Conservation (phyloP, 257 asterid genomes). For the Solanum microdontum region DNA sequence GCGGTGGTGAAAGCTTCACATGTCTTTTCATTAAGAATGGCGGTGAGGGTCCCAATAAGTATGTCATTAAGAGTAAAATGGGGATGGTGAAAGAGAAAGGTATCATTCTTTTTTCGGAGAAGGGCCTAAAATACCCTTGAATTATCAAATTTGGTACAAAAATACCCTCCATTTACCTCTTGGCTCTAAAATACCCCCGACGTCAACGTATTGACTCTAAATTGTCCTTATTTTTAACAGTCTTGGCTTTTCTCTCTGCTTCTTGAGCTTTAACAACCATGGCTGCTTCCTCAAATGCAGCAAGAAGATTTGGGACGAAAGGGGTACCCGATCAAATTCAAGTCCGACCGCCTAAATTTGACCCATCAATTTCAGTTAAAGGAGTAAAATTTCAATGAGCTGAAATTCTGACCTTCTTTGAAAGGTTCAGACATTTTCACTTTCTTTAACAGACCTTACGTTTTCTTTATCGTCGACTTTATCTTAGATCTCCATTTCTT, state of each 20-base stretch:
- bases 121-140: neutral
- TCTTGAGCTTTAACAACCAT: neutral
- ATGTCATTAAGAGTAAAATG: neutral
- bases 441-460: neutral
- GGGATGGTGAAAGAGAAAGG: neutral
- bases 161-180: neutral
- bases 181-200: neutral
- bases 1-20: neutral
- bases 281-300: neutral
- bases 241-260: neutral
- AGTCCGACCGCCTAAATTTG: neutral
- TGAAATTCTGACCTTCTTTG: neutral
- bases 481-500: neutral
- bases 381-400: neutral
- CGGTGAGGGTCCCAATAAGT: neutral
- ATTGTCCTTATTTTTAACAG: neutral
- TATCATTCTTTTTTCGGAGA: neutral
- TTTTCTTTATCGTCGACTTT: neutral
- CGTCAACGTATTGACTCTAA: neutral
- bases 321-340: neutral
- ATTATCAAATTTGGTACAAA: neutral
- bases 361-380: neutral
- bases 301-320: neutral
- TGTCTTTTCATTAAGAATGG: neutral
- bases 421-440: neutral